These are phyloP conservation scores for Calonectria hawksworthii DNA, from an alignment of 2,329 filamentous ascomycete species.

Conservation along the genomic window DNA sequence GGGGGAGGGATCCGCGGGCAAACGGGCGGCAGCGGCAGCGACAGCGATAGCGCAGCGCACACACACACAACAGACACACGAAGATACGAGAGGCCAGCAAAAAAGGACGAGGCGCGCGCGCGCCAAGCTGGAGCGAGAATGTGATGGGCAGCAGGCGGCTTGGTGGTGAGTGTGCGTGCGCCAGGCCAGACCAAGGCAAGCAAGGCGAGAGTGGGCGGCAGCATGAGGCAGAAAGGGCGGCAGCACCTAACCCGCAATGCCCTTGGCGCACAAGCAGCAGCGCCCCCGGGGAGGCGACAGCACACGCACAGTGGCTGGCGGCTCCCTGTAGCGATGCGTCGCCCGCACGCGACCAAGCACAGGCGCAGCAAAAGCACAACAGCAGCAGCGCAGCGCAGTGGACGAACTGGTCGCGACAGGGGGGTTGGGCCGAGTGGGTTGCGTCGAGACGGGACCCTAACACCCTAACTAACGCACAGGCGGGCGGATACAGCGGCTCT, in stretches of 20 bases:
- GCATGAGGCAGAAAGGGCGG: slow-evolving; percentile 11
- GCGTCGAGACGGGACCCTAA: slow-evolving; percentile 1
- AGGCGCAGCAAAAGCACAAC: neutral
- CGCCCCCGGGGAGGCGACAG: neutral
- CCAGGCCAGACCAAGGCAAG: neutral
- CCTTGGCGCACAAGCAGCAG: neutral
- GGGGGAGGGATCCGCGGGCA: neutral
- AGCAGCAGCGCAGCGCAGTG: neutral
- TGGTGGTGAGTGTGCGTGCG: neutral
- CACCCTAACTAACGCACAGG: slow-evolving; percentile 3
- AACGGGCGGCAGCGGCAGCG: slow-evolving; percentile 10
- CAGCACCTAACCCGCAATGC: slow-evolving; percentile 6
- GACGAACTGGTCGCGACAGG: neutral
- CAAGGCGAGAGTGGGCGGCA: slow-evolving; percentile 1
- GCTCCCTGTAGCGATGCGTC: neutral
- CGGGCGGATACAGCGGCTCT: slow-evolving; percentile 8
- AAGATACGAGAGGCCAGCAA: neutral
- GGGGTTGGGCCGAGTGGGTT: neutral
- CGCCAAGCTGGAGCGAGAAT: neutral
- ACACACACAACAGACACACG: neutral
- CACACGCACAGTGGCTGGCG: neutral
- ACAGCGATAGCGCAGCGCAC: neutral
- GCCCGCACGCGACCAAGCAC: slow-evolving; percentile 6
- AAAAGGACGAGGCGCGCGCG: slow-evolving; percentile 7
- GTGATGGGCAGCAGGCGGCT: neutral